Base-by-base conservation (phyloP, 495 filamentous ascomycete species). In the Penicillium silybi region DNA sequence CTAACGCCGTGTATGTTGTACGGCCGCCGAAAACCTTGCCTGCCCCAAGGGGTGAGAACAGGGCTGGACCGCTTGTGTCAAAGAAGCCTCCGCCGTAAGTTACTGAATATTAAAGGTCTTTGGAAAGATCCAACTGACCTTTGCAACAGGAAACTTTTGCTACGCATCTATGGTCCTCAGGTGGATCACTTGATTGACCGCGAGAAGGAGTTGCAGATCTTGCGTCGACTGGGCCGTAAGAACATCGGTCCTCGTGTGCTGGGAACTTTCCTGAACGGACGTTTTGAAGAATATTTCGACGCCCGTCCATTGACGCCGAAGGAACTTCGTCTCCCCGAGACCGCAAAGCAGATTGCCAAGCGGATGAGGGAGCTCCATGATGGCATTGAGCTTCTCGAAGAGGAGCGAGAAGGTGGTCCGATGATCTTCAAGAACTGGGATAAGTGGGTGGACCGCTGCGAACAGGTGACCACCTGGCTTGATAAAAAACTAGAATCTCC, bases 361-460 rank as follows among this genome's bases (percentile, higher is more conserved):
- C 85, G 93, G 35, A 95, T 99, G 89, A 79, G 90, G 52, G 93
- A 99, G 69, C 77, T 99, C 18, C 93, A 99, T 57, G 89, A 95
- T 48, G 93, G 93, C 7, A 86, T 99, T 51, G 88, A 95, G 16
- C 77, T 99, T 15, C 80, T 92, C 0, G 78, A 84, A 11, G 75
- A 85, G 41, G 93, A 99, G 67, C 80, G 82, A 38, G 78, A 87
- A 26, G 82, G 78, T 17, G 93, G 93, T 0, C 86, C 93, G 0
- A 84, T 84, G 59, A 86, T 96, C 29, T 93, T 89, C 81, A 80
- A 76, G 46, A 97, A 97, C 59, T 97, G 92, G 93, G 89, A 96
- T 66, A 92, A 88, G 61, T 99, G 93, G 93, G 80, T 91, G 15
- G 77, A 85, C 42, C 81, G 90, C 35, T 89, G 85, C 48, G 86